A percentile compares a stretch with the other conserved stretches of the same genome.
Evolutionary conservation across 306 rosid genomes (phyloP).

Genomic region (Fragaria iinumae): DNA sequence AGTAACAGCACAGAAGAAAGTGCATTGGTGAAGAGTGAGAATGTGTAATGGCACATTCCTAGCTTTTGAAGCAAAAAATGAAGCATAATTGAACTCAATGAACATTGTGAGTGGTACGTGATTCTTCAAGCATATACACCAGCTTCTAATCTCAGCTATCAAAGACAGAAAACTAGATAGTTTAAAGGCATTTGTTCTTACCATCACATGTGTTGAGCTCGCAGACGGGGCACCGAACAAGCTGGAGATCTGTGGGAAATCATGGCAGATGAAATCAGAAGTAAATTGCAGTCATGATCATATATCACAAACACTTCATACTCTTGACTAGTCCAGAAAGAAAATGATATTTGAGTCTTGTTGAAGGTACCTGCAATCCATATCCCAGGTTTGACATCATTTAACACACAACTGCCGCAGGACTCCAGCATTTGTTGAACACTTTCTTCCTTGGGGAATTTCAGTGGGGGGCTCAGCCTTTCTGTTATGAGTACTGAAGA

Average conservation of each 20-base stretch:
- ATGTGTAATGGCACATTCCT: neutral
- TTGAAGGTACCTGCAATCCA: conserved; percentile 84
- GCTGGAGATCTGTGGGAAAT: conserved; percentile 84
- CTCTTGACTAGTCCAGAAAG: neutral
- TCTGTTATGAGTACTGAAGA: conserved; percentile 68
- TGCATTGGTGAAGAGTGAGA: neutral
- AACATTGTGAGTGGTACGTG: neutral
- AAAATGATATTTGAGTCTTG: conserved; percentile 8
- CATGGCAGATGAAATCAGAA: conserved; percentile 19
- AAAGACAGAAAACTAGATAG: neutral
- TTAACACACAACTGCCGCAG: conserved; percentile 67
- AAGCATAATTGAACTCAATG: neutral
- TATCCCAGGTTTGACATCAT: conserved; percentile 71
- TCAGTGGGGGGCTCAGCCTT: conserved; percentile 43
- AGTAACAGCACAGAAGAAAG: neutral
- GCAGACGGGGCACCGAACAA: conserved; percentile 94
- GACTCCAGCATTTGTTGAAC: conserved; percentile 49
- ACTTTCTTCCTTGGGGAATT: conserved; percentile 39
- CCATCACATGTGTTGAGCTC: conserved; percentile 96
- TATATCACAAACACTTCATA: neutral
- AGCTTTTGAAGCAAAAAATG: neutral
- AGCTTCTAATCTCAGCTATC: neutral
- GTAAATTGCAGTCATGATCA: conserved; percentile 18
- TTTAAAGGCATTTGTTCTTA: conserved; percentile 24
- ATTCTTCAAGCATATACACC: neutral